Percentiles rank a stretch among this genome's conserved stretches.
These are phyloP conservation scores for Geranomyces variabilis DNA, from an alignment of 192 early-diverging fungal species.

Conservation along the genomic window DNA sequence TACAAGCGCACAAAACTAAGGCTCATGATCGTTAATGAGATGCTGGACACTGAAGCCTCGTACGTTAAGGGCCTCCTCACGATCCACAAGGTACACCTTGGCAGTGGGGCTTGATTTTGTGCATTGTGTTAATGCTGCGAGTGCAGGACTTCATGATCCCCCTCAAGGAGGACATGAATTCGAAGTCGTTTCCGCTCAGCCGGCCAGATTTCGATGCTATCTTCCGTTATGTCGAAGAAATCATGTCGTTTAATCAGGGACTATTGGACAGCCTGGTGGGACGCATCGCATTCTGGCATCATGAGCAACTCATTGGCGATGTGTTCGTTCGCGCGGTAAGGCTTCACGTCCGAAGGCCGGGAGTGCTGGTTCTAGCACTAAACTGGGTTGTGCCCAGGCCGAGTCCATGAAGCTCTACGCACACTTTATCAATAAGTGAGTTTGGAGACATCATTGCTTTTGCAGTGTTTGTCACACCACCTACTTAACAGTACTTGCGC, in stretches of 20 bases:
- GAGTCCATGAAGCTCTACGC: slow-evolving; percentile 33
- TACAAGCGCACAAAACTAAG: slow-evolving; percentile 25
- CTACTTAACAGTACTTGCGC: too few species aligned
- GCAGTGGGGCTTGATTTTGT: background rate
- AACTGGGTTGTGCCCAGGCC: slow-evolving; percentile 3
- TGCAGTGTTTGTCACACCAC: background rate
- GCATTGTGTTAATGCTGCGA: background rate
- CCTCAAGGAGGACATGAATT: slow-evolving; percentile 25
- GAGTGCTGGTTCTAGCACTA: background rate
- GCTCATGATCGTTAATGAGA: slow-evolving; percentile 34
- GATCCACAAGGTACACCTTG: slow-evolving; percentile 24
- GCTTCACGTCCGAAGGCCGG: background rate
- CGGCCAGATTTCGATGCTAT: slow-evolving; percentile 21
- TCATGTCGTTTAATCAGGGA: slow-evolving; percentile 24
- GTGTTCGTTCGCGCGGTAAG: slow-evolving; percentile 31
- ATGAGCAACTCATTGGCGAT: slow-evolving; percentile 24
- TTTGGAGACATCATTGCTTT: background rate
- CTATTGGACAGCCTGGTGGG: slow-evolving; percentile 21
- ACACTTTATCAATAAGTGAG: slow-evolving; percentile 31
- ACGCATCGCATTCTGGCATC: slow-evolving; percentile 28
- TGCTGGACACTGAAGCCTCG: slow-evolving; percentile 31
- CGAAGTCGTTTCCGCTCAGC: background rate
- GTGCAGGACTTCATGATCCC: slow-evolving; percentile 32
- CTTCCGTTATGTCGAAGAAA: slow-evolving; percentile 25
- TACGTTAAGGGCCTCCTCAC: slow-evolving; percentile 28